Percentiles rank a stretch among this genome's conserved stretches.
Evolutionary conservation across 169 alveolate genomes (phyloP).

Genomic region (Miamiensis avidus): DNA sequence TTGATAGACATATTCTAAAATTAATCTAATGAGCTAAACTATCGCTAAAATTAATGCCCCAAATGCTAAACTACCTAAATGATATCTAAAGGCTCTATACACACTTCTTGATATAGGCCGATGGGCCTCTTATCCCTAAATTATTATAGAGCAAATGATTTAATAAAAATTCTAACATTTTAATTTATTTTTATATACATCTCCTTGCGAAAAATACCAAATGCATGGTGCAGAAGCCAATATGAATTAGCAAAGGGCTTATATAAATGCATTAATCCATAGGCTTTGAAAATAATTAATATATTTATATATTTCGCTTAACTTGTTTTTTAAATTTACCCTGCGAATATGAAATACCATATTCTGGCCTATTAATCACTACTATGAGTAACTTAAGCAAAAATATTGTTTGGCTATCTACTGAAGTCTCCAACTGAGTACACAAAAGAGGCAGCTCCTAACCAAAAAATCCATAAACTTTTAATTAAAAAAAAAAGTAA

Average conservation of each 20-base stretch:
- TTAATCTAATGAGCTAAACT: conserved; percentile 72
- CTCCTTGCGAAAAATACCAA: conserved; percentile 78
- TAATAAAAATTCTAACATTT: not conserved
- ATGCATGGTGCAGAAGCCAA: conserved; percentile 82
- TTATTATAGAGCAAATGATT: too few species aligned
- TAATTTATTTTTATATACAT: not conserved
- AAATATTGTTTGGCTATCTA: too few species aligned
- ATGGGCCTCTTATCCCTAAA: conserved; percentile 56
- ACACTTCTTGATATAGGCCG: conserved; percentile 61
- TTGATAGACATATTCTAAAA: conserved; percentile 33
- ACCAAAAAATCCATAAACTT: not conserved
- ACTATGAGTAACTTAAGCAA: too few species aligned
- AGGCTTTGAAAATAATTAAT: conserved; percentile 38
- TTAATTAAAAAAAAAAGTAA: too few species aligned
- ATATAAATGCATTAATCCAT: conserved; percentile 84
- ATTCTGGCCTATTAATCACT: too few species aligned
- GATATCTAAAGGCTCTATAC: conserved; percentile 82
- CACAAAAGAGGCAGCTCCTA: not conserved
- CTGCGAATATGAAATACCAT: too few species aligned
- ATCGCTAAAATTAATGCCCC: conserved; percentile 90
- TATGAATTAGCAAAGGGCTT: conserved; percentile 79
- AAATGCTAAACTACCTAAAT: conserved; percentile 90
- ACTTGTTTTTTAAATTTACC: too few species aligned
- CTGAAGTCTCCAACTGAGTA: not conserved
- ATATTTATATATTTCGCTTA: too few species aligned